These are phyloP conservation scores for Morella rubra DNA, from an alignment of 306 rosid species.

Conservation along the genomic window DNA sequence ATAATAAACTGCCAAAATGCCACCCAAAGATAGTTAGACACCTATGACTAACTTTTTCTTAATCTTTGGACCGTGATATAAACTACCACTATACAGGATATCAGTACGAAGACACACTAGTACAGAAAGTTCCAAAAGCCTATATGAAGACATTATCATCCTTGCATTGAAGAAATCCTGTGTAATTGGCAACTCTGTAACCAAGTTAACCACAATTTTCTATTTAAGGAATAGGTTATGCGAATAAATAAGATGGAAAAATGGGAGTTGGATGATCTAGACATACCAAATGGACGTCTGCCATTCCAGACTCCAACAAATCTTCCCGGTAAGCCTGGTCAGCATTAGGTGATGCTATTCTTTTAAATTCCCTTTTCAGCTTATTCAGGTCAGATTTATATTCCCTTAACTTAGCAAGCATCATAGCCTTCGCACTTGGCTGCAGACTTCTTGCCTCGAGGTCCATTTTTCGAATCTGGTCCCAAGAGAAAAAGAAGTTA, in stretches of 20 bases:
- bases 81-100: background rate
- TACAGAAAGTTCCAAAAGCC: background rate
- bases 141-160: background rate
- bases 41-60: background rate
- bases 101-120: background rate
- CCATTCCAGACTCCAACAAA: slow-evolving; percentile 68
- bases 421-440: slow-evolving; percentile 72
- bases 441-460: slow-evolving; percentile 88
- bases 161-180: background rate
- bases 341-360: slow-evolving; percentile 68
- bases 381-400: slow-evolving; percentile 79
- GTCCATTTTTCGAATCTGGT: slow-evolving; percentile 87
- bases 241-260: background rate
- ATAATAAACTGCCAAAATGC: background rate
- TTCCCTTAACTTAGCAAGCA: slow-evolving; percentile 86
- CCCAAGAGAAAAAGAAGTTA: background rate
- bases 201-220: slow-evolving; percentile 12
- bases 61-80: background rate
- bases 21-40: background rate
- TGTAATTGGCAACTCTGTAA: slow-evolving; percentile 12
- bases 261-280: slow-evolving; percentile 16
- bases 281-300: slow-evolving; percentile 55
- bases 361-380: slow-evolving; percentile 75
- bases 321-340: slow-evolving; percentile 74
- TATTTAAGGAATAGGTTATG: background rate